Base-by-base conservation (phyloP, 257 asterid genomes). In the Jaltomata sinuosa region DNA sequence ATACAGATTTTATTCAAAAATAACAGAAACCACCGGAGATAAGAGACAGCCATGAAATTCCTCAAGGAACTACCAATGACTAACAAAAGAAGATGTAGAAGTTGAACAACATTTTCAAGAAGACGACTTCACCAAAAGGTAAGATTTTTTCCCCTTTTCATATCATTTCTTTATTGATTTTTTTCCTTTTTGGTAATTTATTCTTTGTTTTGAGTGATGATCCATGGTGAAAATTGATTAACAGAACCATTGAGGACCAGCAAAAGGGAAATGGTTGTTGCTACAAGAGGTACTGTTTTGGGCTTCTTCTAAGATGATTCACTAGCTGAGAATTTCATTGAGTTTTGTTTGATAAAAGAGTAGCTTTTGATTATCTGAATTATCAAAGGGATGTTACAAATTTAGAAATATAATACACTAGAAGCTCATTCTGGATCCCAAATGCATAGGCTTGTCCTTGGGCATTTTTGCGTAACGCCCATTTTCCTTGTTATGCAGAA, bases 181-280 rank as follows among this genome's bases (percentile, higher is more conserved):
- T 31, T n/a, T n/a, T n/a, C n/a, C 2, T 25, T 61, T 3, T n/a
- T n/a, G n/a, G n/a, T n/a, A n/a, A n/a, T n/a, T n/a, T n/a, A n/a
- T 14, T 8, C 3, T 34, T 36, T 85, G 79, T 45, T n/a, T 67
- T 36, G 16, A 34, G 40, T 22, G 54, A 3, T 40, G 81, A 21
- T 72, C 5, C 38, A 36, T 54, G 36, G 6, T 50, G 53, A 61
- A 22, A 7, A 1, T 67, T 85, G 42, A 19, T 85, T 59, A 76
- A 38, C 97, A 95, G 99, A 95, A 78, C 97, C 99, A 6, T 85
- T 95, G 83, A 89, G 98, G 83, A 86, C 91, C 86, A 95, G 99
- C 94, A 95, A 93, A 92, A 92, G 99, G 90, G 99, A 95, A 84
- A 95, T 95, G 99, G 67, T 95, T n/a, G 95, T 93, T 62, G 99